Conservation (phyloP, 441 rosid species). For the Gossypium davidsonii region DNA sequence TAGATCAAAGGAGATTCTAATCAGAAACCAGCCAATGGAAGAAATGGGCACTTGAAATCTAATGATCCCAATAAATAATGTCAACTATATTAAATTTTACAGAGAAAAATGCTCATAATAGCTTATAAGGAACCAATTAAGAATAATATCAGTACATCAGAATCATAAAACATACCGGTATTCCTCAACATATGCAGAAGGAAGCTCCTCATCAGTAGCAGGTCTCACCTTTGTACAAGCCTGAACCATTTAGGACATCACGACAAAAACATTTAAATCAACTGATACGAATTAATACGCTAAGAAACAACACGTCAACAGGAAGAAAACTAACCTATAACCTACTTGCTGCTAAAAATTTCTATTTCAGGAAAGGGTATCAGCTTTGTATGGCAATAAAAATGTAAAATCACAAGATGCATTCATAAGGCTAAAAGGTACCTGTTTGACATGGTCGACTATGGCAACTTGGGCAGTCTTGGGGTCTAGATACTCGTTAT, state of each 20-base stretch:
- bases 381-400: not conserved
- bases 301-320: not conserved
- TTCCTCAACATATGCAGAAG: conserved; percentile 77
- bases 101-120: not conserved
- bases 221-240: conserved; percentile 86
- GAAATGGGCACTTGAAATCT: conserved; percentile 3
- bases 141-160: not conserved
- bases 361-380: not conserved
- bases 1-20: not conserved
- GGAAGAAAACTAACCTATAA: not conserved
- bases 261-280: conserved; percentile 18
- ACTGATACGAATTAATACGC: not conserved
- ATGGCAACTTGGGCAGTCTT: conserved; percentile 81
- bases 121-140: not conserved
- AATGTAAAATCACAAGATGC: not conserved
- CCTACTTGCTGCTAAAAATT: not conserved
- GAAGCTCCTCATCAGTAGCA: conserved; percentile 86
- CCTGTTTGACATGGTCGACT: conserved; percentile 92
- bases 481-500: conserved; percentile 78
- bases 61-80: not conserved
- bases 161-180: conserved; percentile 52
- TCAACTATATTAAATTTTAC: not conserved
- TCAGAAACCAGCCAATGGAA: not conserved
- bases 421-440: conserved; percentile 20
- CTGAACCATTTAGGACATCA: conserved; percentile 59